These are phyloP conservation scores for Aspergillus leporis DNA, from an alignment of 495 filamentous ascomycete genomes.

Conservation along the genomic window DNA sequence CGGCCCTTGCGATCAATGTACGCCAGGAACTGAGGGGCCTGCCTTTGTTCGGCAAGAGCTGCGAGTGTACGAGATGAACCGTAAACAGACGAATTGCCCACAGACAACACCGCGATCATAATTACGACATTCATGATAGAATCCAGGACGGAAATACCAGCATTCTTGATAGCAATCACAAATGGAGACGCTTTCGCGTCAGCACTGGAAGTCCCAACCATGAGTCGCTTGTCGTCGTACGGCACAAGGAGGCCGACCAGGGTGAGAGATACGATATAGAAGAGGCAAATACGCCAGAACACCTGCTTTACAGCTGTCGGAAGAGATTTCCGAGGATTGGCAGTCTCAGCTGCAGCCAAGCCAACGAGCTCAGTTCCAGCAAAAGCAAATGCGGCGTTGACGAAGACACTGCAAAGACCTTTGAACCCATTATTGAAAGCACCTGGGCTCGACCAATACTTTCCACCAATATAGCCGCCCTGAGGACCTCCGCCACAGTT, in stretches of 20 bases:
- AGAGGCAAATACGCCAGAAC: constrained; percentile 91
- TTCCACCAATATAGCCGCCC: constrained; percentile 80
- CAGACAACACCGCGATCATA: constrained; percentile 81
- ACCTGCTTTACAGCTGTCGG: constrained; percentile 90
- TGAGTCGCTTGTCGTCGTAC: constrained; percentile 61
- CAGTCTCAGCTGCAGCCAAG: constrained; percentile 83
- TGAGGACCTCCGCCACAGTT: constrained; percentile 76
- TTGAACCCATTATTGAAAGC: constrained; percentile 94
- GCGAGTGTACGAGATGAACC: constrained; percentile 85
- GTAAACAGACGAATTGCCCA: constrained; percentile 86
- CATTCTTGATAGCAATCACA: constrained; percentile 82
- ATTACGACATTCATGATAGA: constrained; percentile 91
- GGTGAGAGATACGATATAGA: constrained; percentile 76
- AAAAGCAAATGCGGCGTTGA: constrained; percentile 91
- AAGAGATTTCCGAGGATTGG: constrained; percentile 82
- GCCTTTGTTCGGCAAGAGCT: constrained; percentile 81
- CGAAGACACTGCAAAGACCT: constrained; percentile 89
- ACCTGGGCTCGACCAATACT: constrained; percentile 80
- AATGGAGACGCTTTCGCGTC: constrained; percentile 83
- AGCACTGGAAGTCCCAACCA: constrained; percentile 52
- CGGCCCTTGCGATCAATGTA: constrained; percentile 86
- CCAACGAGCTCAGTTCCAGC: constrained; percentile 93
- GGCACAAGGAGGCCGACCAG: constrained; percentile 76
- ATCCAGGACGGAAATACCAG: constrained; percentile 71
- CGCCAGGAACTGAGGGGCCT: constrained; percentile 72